Evolutionary conservation across 768 basidiomycete genomes (phyloP).

Genomic region (Lactarius akahatsu): DNA sequence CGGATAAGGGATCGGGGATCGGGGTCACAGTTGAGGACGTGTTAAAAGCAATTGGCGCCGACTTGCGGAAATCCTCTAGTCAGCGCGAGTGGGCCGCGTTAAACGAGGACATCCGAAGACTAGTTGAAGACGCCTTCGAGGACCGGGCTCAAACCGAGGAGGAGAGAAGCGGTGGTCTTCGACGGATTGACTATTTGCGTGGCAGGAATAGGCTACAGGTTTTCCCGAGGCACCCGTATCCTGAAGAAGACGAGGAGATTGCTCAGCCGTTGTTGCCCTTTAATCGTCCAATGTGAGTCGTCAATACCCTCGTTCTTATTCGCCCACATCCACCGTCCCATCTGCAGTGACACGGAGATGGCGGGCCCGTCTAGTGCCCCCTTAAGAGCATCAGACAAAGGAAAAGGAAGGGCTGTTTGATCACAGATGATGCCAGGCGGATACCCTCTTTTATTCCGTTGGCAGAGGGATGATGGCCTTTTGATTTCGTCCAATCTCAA

Average conservation of each 20-base stretch:
- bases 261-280: background rate
- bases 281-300: slow-evolving; percentile 17
- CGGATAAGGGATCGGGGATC: background rate
- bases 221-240: background rate
- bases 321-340: background rate
- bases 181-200: slow-evolving; percentile 7
- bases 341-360: slow-evolving; percentile 5
- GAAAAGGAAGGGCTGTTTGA: slow-evolving; percentile 16
- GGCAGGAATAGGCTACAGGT: slow-evolving; percentile 19
- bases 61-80: background rate
- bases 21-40: slow-evolving; percentile 16
- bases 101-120: background rate
- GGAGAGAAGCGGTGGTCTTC: slow-evolving; percentile 3
- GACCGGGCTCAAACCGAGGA: background rate
- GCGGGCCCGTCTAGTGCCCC: slow-evolving; percentile 9
- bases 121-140: background rate
- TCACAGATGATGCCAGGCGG: background rate
- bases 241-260: slow-evolving; percentile 16
- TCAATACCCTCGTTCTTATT: background rate
- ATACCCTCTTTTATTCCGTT: too few species aligned
- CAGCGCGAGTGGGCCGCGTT: background rate
- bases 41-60: slow-evolving; percentile 4
- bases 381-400: slow-evolving; percentile 15
- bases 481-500: too few species aligned
- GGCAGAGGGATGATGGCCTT: too few species aligned